Base-by-base conservation (phyloP, 257 asterid genomes). In the Solanum bulbocastanum region DNA sequence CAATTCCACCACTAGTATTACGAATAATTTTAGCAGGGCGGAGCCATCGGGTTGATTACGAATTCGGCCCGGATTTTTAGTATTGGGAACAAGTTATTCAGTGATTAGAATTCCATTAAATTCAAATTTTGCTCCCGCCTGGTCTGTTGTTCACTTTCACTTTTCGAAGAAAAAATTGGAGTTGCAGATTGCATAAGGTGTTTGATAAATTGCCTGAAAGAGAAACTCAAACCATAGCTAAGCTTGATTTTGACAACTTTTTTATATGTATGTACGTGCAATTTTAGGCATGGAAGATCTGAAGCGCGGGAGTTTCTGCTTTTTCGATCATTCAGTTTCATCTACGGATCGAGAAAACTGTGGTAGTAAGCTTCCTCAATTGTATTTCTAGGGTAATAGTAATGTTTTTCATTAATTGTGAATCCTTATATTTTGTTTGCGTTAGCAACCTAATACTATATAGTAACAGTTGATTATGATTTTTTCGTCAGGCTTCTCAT, bases 1-100 rank as follows among this genome's bases (percentile, higher is more conserved):
- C 16, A 52, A 0, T 6, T 52, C 10, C 62, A 18, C 9, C 9
- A 0, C 0, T 16, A 16, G 23, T 16, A 5, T 16, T 52, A 52
- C 10, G 10, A 56, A 6, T 56, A 56, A 18, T 56, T 10, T 6
- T 52, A 6, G 62, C 4, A 4, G 0, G 10, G 62, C 22, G 1
- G 10, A 52, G 10, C 62, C 10, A 6, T 15, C 3, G 62, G 62
- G 23, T 6, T 16, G 8, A 15, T 5, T 49, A 49, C 58, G 58
- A 49, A 49, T 15, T 18, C 4, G 60, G 6, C 22, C 23, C 23
- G 9, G 16, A 16, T 49, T 2, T 49, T 49, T 16, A 16, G 23
- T 16, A 52, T 5, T 15, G 60, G 1, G 0, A 49, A 49, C 23
- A 49, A 15, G 22, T 15, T 15, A 49, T 15, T 0, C 3, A 9